Conservation (phyloP, 1,284 basidiomycete species). For the Boletus semigastroideus region DNA sequence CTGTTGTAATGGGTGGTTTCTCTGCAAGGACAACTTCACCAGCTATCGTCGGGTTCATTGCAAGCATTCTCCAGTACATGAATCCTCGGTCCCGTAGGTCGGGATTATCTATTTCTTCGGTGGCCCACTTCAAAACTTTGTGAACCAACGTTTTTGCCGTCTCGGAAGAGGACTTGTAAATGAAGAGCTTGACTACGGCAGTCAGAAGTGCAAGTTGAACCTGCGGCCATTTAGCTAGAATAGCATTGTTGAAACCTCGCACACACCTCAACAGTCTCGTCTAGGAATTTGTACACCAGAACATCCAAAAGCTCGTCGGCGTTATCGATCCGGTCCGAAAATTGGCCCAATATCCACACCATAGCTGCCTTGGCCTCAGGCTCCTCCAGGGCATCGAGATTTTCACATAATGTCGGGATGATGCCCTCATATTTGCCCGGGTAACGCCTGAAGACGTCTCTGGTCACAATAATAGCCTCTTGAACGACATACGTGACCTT, state of each 20-base stretch:
- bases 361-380: slow-evolving; percentile 96
- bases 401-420: slow-evolving; percentile 89
- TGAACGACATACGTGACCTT: slow-evolving; percentile 98
- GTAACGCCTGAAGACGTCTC: slow-evolving; percentile 97
- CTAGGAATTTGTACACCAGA: slow-evolving; percentile 87
- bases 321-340: slow-evolving; percentile 94
- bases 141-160: slow-evolving; percentile 90
- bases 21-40: slow-evolving; percentile 91
- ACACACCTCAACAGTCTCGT: slow-evolving; percentile 87
- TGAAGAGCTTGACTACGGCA: slow-evolving; percentile 94
- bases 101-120: slow-evolving; percentile 96
- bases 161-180: slow-evolving; percentile 86
- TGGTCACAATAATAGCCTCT: slow-evolving; percentile 96
- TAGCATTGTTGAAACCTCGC: background rate
- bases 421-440: slow-evolving; percentile 96
- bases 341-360: slow-evolving; percentile 99
- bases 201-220: slow-evolving; percentile 96
- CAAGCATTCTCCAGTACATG: slow-evolving; percentile 99
- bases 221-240: slow-evolving; percentile 39
- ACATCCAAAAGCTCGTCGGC: slow-evolving; percentile 95
- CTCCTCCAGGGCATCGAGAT: slow-evolving; percentile 91
- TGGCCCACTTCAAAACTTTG: slow-evolving; percentile 95
- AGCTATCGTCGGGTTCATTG: slow-evolving; percentile 89
- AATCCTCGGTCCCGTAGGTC: slow-evolving; percentile 96
- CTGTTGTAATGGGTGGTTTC: slow-evolving; percentile 96